Evolutionary conservation across 768 basidiomycete species (phyloP), one percentile per base, ranked within the genome.

Genomic region (Chalciporus sphaerocephalus): DNA sequence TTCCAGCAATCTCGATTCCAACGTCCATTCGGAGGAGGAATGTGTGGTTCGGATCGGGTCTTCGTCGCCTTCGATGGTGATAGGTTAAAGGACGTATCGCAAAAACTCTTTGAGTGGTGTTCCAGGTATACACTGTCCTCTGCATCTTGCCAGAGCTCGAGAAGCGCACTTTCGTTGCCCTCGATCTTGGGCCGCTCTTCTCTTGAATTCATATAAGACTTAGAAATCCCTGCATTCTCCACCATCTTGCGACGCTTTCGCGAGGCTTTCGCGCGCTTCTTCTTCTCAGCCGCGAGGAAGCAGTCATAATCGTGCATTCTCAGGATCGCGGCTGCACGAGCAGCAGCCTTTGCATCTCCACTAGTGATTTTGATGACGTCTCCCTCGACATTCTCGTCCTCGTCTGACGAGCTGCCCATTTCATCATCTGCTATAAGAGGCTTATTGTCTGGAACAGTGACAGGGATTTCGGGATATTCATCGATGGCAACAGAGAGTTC

Each of bases 261-360:
- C 13, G 67, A 53, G 4, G 61, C 57, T 40, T 65, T 65, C 16
- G 68, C 64, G 2, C 56, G 59, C 30, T 59, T 61, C 48, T 47
- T 42, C 60, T 42, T 50, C 41, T 67, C 37, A 53, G 68, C 51
- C 44, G 67, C 58, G 59, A 68, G 48, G 68, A 86, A 80, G 58
- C 89, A 87, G 55, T 94, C 92, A 54, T 90, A 87, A 65, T 93
- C 85, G 56, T 94, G 85, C 74, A 89, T 77, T 65, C 87, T 92
- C 55, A 96, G 71, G 47, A 96, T 93, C 0, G 93, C 93, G 25
- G 90, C 92, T n/a, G 92, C 93, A 38, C 89, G 72, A 2, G 92
- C 93, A 37, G 93, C 93, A 15, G 90, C 90, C 47, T 76, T 74
- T 2, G 93, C 88, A 63, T 95, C 88, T 17, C 80, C 78, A 47